Evolutionary conservation across 1,284 basidiomycete genomes (phyloP).

Genomic region (Microbotryum intermedium): DNA sequence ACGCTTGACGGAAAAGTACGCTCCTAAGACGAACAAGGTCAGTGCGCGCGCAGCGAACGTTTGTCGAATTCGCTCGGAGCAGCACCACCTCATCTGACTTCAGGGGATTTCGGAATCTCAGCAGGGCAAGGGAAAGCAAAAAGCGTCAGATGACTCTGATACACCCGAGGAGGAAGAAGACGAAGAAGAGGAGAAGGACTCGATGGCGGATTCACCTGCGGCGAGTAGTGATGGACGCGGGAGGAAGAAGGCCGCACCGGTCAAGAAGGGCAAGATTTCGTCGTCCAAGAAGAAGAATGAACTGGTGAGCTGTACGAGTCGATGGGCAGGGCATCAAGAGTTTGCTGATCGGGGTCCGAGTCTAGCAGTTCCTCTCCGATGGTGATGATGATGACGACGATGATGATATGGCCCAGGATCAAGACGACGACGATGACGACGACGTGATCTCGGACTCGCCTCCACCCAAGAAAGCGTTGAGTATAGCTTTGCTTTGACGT

Average conservation of each 20-base stretch:
- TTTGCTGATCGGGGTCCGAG: conserved; percentile 7
- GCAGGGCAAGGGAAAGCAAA: conserved; percentile 18
- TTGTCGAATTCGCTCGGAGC: too few species aligned
- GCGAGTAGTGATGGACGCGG: conserved; percentile 11
- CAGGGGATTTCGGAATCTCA: neutral
- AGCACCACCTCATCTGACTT: neutral
- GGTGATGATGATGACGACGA: conserved; percentile 49
- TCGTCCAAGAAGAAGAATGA: conserved; percentile 11
- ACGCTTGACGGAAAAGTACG: conserved; percentile 23
- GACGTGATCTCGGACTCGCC: conserved; percentile 39
- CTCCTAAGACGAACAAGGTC: conserved; percentile 25
- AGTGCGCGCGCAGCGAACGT: neutral
- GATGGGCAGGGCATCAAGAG: too few species aligned
- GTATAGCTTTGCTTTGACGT: fast-evolving
- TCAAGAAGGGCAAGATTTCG: conserved; percentile 12
- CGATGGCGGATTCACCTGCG: conserved; percentile 16
- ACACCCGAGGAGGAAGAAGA: neutral
- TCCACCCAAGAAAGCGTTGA: conserved; percentile 35
- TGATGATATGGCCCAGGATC: conserved; percentile 39
- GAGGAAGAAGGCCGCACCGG: conserved; percentile 28
- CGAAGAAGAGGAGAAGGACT: conserved; percentile 9
- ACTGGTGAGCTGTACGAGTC: conserved; percentile 37
- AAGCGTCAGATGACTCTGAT: conserved; percentile 6
- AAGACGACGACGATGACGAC: conserved; percentile 52
- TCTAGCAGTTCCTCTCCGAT: conserved; percentile 40